Percentiles rank a stretch among this genome's conserved stretches.
Evolutionary conservation across 768 basidiomycete species (phyloP).

Genomic region (Leccinum subtestaceum): DNA sequence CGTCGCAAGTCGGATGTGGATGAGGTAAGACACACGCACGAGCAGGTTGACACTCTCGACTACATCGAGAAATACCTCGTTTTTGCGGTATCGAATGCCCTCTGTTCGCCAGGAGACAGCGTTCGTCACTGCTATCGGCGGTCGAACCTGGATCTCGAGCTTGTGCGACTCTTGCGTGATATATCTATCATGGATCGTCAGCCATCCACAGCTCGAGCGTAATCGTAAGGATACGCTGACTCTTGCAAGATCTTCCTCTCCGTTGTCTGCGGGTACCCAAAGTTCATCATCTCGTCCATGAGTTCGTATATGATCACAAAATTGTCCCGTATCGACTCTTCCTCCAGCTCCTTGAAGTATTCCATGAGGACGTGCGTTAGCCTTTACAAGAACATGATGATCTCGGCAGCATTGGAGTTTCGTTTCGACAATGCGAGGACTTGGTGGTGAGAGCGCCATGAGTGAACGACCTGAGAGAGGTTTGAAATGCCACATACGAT

Average conservation of each 20-base stretch:
- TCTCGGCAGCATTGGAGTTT: constrained; percentile 93
- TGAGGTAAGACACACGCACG: constrained; percentile 43
- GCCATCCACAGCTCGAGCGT: no score
- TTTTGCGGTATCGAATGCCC: constrained; percentile 96
- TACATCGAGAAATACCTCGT: constrained; percentile 98
- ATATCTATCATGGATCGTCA: no score
- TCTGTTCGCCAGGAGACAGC: constrained; percentile 56
- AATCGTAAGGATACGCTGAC: no score
- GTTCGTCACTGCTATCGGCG: no score
- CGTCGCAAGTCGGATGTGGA: background rate
- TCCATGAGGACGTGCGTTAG: constrained; percentile 90
- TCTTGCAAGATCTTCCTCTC: no score
- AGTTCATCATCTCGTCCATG: no score
- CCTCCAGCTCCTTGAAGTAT: constrained; percentile 95
- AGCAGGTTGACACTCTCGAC: constrained; percentile 96
- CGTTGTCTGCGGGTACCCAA: no score
- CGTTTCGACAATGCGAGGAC: constrained; percentile 95
- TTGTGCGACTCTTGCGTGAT: no score
- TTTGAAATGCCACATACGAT: constrained; percentile 55
- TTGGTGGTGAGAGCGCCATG: constrained; percentile 28
- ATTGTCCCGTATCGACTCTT: no score
- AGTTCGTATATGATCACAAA: no score
- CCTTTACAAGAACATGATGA: constrained; percentile 94
- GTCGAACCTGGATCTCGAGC: no score
- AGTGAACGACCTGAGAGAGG: background rate